These are phyloP conservation scores for Mrakia gelida DNA, from an alignment of 768 basidiomycete species.

Conservation along the genomic window DNA sequence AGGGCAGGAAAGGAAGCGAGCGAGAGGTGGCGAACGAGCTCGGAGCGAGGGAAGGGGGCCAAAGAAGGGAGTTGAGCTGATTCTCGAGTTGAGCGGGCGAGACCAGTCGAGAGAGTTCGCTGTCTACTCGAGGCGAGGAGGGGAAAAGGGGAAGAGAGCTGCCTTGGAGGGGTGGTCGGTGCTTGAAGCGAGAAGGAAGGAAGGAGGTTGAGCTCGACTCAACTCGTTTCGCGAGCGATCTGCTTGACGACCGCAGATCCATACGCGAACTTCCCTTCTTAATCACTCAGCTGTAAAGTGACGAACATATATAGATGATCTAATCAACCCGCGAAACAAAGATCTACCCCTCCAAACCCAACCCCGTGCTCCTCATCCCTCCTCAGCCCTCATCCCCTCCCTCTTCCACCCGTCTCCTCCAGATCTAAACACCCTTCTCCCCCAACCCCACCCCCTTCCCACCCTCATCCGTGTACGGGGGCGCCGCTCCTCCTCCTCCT, in stretches of 20 bases:
- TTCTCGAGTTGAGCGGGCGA: no score
- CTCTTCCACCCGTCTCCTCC: neutral
- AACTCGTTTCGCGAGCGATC: neutral
- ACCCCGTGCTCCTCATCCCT: no score
- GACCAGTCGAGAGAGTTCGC: no score
- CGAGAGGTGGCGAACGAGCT: neutral
- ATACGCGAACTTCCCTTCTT: no score
- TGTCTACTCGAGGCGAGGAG: no score
- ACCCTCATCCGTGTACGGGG: neutral
- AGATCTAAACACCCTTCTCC: neutral
- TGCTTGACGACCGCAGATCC: neutral
- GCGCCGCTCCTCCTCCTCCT: neutral
- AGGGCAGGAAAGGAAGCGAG: neutral
- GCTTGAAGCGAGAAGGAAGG: neutral
- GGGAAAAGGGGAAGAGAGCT: no score
- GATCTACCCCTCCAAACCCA: no score
- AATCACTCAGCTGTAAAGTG: no score
- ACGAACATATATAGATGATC: no score
- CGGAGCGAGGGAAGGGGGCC: no score
- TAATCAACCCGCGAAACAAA: no score
- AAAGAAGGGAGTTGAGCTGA: no score
- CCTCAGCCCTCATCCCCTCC: neutral
- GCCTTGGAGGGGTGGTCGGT: neutral
- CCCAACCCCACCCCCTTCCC: neutral
- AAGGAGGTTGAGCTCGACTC: slow-evolving; percentile 1